phyloP scores from a whole-genome alignment of 2,329 filamentous ascomycete genomes.

The Colletotrichum scovillei region DNA sequence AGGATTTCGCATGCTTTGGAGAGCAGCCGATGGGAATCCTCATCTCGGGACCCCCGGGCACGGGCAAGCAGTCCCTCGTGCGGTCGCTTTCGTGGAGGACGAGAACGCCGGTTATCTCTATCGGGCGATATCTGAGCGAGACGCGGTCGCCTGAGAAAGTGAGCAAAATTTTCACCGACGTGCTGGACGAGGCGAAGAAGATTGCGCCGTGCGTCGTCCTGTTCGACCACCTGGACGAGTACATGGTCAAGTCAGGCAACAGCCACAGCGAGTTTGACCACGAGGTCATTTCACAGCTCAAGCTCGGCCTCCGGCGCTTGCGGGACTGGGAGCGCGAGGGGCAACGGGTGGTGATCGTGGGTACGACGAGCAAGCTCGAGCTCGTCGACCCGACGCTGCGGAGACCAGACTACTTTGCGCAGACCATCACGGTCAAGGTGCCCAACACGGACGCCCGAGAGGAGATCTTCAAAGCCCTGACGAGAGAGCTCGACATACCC shows the following conservation, averaged over 20 bases:
- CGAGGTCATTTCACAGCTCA: slow-evolving; percentile 83
- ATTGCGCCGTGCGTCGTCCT: slow-evolving; percentile 91
- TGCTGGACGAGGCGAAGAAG: slow-evolving; percentile 81
- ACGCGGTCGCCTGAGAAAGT: slow-evolving; percentile 46
- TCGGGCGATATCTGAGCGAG: slow-evolving; percentile 50
- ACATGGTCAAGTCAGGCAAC: slow-evolving; percentile 87
- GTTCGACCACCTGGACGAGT: slow-evolving; percentile 87
- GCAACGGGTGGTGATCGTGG: slow-evolving; percentile 88
- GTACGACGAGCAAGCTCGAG: slow-evolving; percentile 90
- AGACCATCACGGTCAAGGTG: slow-evolving; percentile 87
- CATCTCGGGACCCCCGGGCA: slow-evolving; percentile 82
- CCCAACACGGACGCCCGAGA: slow-evolving; percentile 83
- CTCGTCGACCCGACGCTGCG: slow-evolving; percentile 84
- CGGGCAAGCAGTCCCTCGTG: slow-evolving; percentile 83
- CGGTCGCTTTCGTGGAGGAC: slow-evolving; percentile 79
- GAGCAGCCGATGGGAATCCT: slow-evolving; percentile 73
- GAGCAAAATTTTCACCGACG: slow-evolving; percentile 52
- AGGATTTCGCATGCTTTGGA: slow-evolving; percentile 20
- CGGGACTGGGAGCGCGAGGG: slow-evolving; percentile 74
- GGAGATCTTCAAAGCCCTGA: slow-evolving; percentile 81
- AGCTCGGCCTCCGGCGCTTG: slow-evolving; percentile 88
- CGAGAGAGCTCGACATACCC: slow-evolving; percentile 71
- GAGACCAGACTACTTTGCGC: slow-evolving; percentile 81
- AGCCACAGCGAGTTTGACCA: slow-evolving; percentile 91
- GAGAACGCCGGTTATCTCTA: slow-evolving; percentile 77